Evolutionary conservation across 1,139 yeast genomes (phyloP).

Genomic region (Geotrichum macrosporum): DNA sequence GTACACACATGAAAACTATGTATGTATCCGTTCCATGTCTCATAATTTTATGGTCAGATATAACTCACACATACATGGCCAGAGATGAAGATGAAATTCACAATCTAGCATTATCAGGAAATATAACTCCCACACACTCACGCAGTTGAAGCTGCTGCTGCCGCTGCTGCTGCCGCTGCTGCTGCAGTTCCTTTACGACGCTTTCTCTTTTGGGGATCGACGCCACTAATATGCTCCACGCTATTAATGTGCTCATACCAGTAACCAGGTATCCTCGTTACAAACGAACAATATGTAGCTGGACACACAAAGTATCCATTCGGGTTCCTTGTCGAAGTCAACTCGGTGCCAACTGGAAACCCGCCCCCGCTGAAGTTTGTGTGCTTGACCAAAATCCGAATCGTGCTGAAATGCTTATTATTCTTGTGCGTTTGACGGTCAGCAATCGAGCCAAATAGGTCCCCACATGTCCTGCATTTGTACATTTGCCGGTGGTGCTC

Average conservation of each 20-base stretch:
- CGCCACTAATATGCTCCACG: constrained; percentile 30
- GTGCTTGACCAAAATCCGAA: constrained; percentile 25
- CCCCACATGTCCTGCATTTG: constrained; percentile 34
- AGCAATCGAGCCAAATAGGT: constrained; percentile 31
- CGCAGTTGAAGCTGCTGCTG: too few relatives aligned
- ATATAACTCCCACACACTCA: too few relatives aligned
- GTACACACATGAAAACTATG: too few relatives aligned
- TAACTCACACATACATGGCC: too few relatives aligned
- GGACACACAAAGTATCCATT: constrained; percentile 32
- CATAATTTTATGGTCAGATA: too few relatives aligned
- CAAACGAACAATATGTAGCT: constrained; percentile 29
- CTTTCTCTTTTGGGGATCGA: constrained; percentile 29
- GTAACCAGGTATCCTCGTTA: constrained; percentile 32
- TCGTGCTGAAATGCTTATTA: constrained; percentile 30
- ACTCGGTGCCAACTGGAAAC: constrained; percentile 25
- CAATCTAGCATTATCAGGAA: too few relatives aligned
- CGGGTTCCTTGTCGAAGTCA: constrained; percentile 27
- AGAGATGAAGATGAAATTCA: too few relatives aligned
- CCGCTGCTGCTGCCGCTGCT: background rate
- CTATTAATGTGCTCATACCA: constrained; percentile 33
- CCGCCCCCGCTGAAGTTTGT: constrained; percentile 28
- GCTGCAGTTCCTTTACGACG: constrained; percentile 12
- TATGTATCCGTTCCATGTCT: too few relatives aligned
- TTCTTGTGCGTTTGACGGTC: constrained; percentile 34
- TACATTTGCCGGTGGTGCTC: constrained; percentile 28